A percentile compares a stretch with the other conserved stretches of the same genome.
Evolutionary conservation across 345 rosid species (phyloP).

Genomic region (Salix arbutifolia): DNA sequence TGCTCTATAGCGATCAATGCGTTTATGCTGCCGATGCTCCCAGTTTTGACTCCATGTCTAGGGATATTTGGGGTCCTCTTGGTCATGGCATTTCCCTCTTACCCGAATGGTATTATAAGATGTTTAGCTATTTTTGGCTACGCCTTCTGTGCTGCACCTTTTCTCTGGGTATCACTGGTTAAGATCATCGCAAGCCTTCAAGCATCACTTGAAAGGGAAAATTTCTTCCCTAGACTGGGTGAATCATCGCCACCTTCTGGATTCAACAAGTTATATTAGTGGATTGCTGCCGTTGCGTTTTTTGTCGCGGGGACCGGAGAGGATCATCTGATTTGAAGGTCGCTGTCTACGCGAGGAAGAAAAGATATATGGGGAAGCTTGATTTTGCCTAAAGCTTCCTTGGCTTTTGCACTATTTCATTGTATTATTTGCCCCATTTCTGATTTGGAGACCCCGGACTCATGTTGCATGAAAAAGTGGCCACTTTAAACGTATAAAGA

Average conservation of each 20-base stretch:
- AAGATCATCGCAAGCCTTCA: slow-evolving; percentile 64
- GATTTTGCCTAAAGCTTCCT: slow-evolving; percentile 5
- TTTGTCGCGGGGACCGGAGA: neutral
- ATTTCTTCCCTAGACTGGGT: slow-evolving; percentile 57
- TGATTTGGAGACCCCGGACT: neutral
- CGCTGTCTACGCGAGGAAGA: neutral
- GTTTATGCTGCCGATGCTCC: slow-evolving; percentile 57
- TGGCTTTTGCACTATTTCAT: neutral
- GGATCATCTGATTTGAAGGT: neutral
- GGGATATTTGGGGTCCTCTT: slow-evolving; percentile 64
- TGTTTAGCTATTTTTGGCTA: slow-evolving; percentile 65
- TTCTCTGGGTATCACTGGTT: slow-evolving; percentile 51
- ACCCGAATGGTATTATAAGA: slow-evolving; percentile 61
- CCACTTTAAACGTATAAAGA: neutral
- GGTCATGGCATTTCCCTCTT: slow-evolving; percentile 81
- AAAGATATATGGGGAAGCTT: slow-evolving; percentile 2
- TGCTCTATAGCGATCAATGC: slow-evolving; percentile 55
- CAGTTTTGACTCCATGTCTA: slow-evolving; percentile 57
- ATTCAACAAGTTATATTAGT: slow-evolving; percentile 21
- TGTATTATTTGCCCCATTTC: neutral
- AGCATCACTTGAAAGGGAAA: slow-evolving; percentile 67
- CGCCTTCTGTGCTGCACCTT: slow-evolving; percentile 73
- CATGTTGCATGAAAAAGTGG: neutral
- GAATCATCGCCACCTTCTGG: slow-evolving; percentile 24
- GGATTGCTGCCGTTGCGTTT: neutral